Evolutionary conservation across 768 basidiomycete species (phyloP).

Genomic region (Suillus paluster): DNA sequence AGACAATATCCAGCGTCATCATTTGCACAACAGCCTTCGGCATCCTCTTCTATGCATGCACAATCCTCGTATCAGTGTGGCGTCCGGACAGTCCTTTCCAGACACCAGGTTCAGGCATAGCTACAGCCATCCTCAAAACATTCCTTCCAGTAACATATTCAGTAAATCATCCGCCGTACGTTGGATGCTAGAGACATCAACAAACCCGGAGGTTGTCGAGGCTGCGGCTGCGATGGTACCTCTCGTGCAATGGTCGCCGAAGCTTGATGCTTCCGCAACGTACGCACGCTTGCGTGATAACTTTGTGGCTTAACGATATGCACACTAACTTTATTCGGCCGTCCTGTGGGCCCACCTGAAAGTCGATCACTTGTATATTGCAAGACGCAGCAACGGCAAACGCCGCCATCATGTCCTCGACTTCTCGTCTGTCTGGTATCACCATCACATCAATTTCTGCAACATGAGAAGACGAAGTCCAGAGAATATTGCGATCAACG

Average conservation of each 20-base stretch:
- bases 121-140: too few relatives aligned
- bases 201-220: background rate
- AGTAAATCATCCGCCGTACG: background rate
- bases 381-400: background rate
- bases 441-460: background rate
- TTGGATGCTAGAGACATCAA: slow-evolving; percentile 7
- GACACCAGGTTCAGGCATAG: slow-evolving; percentile 7
- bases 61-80: slow-evolving; percentile 3
- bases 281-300: background rate
- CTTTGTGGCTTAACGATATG: background rate
- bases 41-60: slow-evolving; percentile 14
- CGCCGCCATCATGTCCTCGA: background rate
- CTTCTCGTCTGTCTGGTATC: background rate
- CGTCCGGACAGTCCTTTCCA: slow-evolving; percentile 13
- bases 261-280: background rate
- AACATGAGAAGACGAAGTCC: background rate
- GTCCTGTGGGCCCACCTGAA: background rate
- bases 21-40: background rate
- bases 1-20: background rate
- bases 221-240: slow-evolving; percentile 1
- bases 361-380: background rate
- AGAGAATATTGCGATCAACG: background rate
- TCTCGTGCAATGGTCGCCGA: background rate
- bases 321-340: background rate
- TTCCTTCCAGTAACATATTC: too few relatives aligned